Percentiles rank a stretch among this genome's conserved stretches.
phyloP scores from a whole-genome alignment of 1,139 yeast genomes.

The Suhomyces taliae region DNA sequence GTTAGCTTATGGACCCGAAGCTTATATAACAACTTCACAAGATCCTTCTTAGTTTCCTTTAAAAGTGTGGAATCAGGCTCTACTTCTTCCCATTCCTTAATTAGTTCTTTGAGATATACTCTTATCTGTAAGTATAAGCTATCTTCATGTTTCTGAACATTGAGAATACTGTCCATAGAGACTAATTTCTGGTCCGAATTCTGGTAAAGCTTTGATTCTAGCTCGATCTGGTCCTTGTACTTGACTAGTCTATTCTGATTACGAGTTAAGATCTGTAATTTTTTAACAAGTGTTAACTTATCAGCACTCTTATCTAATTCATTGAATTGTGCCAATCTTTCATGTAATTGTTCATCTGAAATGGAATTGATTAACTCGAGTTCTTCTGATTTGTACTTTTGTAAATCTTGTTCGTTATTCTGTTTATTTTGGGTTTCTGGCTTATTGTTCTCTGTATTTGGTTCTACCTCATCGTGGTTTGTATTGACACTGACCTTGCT shows the following conservation, averaged over 20 bases:
- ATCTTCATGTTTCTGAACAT: constrained; percentile 20
- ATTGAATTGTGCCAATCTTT: constrained; percentile 22
- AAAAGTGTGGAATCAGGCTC: constrained; percentile 21
- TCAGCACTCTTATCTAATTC: constrained; percentile 18
- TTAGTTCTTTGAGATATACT: constrained; percentile 46
- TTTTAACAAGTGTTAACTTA: constrained; percentile 27
- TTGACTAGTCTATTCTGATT: constrained; percentile 17
- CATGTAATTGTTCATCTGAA: constrained; percentile 21
- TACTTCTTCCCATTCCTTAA: constrained; percentile 42
- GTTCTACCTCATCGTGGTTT: background rate
- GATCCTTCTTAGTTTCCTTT: constrained; percentile 57
- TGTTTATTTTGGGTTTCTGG: too few relatives aligned
- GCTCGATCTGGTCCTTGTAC: constrained; percentile 19
- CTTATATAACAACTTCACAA: constrained; percentile 60
- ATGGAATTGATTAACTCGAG: constrained; percentile 16
- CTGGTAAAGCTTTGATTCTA: constrained; percentile 24
- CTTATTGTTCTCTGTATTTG: background rate
- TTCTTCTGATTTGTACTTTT: constrained; percentile 9
- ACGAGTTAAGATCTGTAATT: constrained; percentile 22
- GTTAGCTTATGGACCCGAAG: constrained; percentile 51
- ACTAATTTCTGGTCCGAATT: constrained; percentile 19
- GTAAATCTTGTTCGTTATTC: too few relatives aligned
- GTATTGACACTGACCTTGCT: background rate
- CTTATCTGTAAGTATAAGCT: constrained; percentile 47
- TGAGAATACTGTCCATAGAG: constrained; percentile 35